These are phyloP conservation scores for Lepidium campestre DNA, from an alignment of 441 rosid genomes.

Conservation along the genomic window DNA sequence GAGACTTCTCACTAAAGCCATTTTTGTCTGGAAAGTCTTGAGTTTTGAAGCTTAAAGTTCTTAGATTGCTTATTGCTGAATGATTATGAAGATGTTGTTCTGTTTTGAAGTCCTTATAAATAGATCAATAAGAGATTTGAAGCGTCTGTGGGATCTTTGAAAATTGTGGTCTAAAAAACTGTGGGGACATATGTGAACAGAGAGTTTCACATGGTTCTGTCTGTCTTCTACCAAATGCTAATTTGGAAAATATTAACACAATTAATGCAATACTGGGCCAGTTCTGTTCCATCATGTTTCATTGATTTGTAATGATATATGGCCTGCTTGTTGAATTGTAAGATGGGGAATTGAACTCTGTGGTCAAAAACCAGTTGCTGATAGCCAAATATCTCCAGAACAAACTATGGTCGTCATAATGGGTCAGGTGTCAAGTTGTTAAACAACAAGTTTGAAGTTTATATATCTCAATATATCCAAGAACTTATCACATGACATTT, in stretches of 20 bases:
- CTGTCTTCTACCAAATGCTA: not conserved
- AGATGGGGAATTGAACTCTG: not conserved
- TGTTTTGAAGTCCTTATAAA: no score
- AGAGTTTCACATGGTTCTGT: not conserved
- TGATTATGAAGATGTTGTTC: no score
- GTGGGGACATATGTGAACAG: not conserved
- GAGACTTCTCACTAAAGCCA: not conserved
- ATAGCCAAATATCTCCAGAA: not conserved
- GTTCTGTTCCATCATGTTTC: conserved; percentile 2
- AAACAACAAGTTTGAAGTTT: not conserved
- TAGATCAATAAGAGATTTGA: no score
- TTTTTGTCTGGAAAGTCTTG: no score
- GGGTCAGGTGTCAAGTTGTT: not conserved
- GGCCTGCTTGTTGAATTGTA: not conserved
- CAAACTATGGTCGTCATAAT: not conserved
- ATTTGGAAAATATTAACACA: not conserved
- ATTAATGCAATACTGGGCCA: not conserved
- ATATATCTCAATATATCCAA: not conserved
- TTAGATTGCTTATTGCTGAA: no score
- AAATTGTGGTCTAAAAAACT: no score
- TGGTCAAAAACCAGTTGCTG: not conserved
- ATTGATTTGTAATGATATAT: not conserved
- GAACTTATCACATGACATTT: conserved; percentile 1
- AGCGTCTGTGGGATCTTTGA: no score
- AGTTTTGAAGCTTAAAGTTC: no score